Evolutionary conservation across 1,139 yeast species (phyloP).

Genomic region (Zygoascus hellenicus): DNA sequence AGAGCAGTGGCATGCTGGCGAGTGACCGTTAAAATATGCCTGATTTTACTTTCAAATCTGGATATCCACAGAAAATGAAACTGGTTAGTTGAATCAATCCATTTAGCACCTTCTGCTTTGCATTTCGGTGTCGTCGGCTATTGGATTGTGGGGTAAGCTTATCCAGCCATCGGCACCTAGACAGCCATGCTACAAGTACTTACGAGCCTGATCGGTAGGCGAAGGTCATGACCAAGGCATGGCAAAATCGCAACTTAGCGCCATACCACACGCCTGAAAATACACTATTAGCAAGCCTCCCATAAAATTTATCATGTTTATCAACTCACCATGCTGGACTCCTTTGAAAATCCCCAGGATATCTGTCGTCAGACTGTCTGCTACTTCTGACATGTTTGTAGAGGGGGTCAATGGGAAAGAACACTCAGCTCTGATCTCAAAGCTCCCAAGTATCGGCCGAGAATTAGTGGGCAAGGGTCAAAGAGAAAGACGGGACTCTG

Average conservation of each 20-base stretch:
- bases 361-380: slow-evolving; percentile 4
- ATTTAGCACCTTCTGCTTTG: neutral
- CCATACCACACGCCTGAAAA: slow-evolving; percentile 53
- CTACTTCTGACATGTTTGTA: slow-evolving; percentile 4
- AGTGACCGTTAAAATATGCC: slow-evolving; percentile 52
- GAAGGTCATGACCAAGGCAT: slow-evolving; percentile 60
- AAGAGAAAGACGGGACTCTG: neutral
- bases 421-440: too few relatives aligned
- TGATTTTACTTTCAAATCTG: slow-evolving; percentile 23
- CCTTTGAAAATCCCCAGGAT: slow-evolving; percentile 7
- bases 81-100: neutral
- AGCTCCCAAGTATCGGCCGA: neutral
- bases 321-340: slow-evolving; percentile 7
- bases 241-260: slow-evolving; percentile 66
- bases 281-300: neutral
- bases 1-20: slow-evolving; percentile 61
- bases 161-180: neutral
- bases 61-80: neutral
- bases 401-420: neutral
- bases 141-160: slow-evolving; percentile 2
- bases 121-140: neutral
- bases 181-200: slow-evolving; percentile 9
- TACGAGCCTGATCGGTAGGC: slow-evolving; percentile 43
- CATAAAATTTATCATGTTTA: too few relatives aligned
- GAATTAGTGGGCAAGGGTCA: neutral